Base-by-base conservation (phyloP, 805 yeast species). In the Hanseniaspora clermontiae region DNA sequence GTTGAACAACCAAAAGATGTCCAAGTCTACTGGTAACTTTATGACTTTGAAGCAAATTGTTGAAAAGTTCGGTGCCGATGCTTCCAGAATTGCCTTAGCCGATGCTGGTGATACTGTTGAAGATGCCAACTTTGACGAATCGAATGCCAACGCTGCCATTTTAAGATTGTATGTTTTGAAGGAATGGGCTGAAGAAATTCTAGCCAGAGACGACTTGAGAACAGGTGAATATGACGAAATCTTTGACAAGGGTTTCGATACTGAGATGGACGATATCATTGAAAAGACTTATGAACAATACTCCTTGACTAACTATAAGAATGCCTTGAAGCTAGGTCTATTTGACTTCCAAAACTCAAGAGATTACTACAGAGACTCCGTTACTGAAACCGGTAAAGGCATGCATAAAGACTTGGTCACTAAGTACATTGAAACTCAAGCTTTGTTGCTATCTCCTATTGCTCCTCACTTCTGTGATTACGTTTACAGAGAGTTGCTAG, bases 41-140 rank as follows among this genome's bases (percentile, higher is more conserved):
- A 77, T 87, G 82, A 93, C 97, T 52, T 76, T 93, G 70, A 79
- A 82, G 64, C 88, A 93, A 70, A 79, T 85, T 68, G 83, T 83
- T 59, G 77, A 81, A 64, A 93, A 93, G 72, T 93, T 83, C 63
- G 98, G 98, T 70, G 95, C 97, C 52, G 98, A 93, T 71, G 97
- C 97, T 43, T 76, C 96, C 11, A 85, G 98, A 77, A 87, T 93
- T 69, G 97, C 98, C 5, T 75, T 93, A 61, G 98, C 97, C 48
- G 98, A 93, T 75, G 96, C 97, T 53, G 98, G 98, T 76, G 98
- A 93, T 69, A 77, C 93, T 45, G 81, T 89, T 62, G 98, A 93
- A 74, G 98, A 93, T 71, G 98, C 98, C 54, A 93, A 93, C 76
- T 87, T 93, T 67, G 98, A 93, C 66, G 98, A 93, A 74, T 74